Conservation (phyloP, 2,329 filamentous ascomycete genomes). For the Cadophora sp. region DNA sequence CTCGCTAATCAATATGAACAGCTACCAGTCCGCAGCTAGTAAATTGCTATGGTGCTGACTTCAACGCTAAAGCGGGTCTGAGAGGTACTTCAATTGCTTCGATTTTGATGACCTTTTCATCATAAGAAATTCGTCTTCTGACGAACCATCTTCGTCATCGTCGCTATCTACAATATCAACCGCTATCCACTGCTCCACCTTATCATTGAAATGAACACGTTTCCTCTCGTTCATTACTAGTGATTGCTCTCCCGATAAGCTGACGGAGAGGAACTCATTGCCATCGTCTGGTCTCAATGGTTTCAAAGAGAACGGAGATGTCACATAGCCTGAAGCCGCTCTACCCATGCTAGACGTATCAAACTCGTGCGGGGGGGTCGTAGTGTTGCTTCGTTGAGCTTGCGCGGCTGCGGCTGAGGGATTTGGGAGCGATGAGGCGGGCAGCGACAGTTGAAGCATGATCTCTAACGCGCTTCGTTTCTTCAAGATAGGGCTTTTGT, state of each 20-base stretch:
- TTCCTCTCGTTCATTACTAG: slow-evolving; percentile 52
- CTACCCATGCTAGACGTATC: too few relatives aligned
- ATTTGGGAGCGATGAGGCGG: too few relatives aligned
- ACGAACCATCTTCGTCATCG: slow-evolving; percentile 11
- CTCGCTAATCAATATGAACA: too few relatives aligned
- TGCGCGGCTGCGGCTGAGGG: too few relatives aligned
- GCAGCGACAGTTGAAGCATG: too few relatives aligned
- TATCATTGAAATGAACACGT: slow-evolving; percentile 93
- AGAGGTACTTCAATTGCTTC: neutral
- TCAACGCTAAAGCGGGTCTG: slow-evolving; percentile 5
- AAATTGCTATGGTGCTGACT: slow-evolving; percentile 3
- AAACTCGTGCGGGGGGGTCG: too few relatives aligned
- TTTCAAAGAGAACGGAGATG: too few relatives aligned
- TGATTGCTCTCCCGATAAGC: neutral
- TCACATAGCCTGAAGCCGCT: too few relatives aligned
- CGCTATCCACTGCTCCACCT: slow-evolving; percentile 92
- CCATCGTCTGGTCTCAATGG: neutral
- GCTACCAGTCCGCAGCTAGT: too few relatives aligned
- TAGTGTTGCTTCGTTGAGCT: slow-evolving; percentile 58
- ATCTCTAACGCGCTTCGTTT: too few relatives aligned
- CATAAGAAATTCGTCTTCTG: slow-evolving; percentile 7
- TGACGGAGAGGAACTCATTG: too few relatives aligned
- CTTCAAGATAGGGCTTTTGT: too few relatives aligned
- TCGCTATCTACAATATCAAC: slow-evolving; percentile 62
- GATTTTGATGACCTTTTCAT: slow-evolving; percentile 10